A percentile compares a stretch with the other conserved stretches of the same genome.
phyloP scores from a whole-genome alignment of 345 rosid genomes.

The Euphorbia peplus region DNA sequence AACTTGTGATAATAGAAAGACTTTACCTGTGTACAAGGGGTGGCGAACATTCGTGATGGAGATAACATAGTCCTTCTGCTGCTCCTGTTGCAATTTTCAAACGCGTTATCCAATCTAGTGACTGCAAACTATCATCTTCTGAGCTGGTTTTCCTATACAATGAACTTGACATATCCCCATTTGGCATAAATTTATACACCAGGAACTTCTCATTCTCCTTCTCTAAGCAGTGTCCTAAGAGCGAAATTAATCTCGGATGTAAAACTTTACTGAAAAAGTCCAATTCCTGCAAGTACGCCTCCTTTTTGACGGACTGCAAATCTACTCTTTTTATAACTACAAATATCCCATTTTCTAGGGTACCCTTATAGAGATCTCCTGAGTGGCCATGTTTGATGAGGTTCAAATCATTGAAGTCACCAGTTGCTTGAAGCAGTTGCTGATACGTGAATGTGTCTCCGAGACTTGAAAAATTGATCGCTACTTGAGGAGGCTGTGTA shows the following conservation, averaged over 20 bases:
- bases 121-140: conserved; percentile 71
- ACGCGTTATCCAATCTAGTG: conserved; percentile 98
- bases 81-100: conserved; percentile 93
- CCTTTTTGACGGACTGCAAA: conserved; percentile 47
- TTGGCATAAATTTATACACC: conserved; percentile 85
- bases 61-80: conserved; percentile 78
- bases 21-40: conserved; percentile 86
- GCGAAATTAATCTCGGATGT: conserved; percentile 77
- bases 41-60: conserved; percentile 91
- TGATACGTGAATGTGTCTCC: conserved; percentile 75
- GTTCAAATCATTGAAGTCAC: conserved; percentile 59
- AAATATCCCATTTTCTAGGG: conserved; percentile 55
- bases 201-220: conserved; percentile 75
- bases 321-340: conserved; percentile 74
- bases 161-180: conserved; percentile 76
- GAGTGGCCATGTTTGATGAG: conserved; percentile 93
- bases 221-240: conserved; percentile 82
- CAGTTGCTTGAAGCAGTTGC: conserved; percentile 72
- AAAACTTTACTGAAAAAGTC: conserved; percentile 75
- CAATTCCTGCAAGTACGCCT: conserved; percentile 61
- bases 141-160: conserved; percentile 56
- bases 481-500: conserved; percentile 45
- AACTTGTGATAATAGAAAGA: neutral
- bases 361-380: conserved; percentile 75
- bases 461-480: conserved; percentile 53